A percentile compares a stretch with the other conserved stretches of the same genome.
Conservation (phyloP, 2,329 filamentous ascomycete genomes). For the Phoma sp. region DNA sequence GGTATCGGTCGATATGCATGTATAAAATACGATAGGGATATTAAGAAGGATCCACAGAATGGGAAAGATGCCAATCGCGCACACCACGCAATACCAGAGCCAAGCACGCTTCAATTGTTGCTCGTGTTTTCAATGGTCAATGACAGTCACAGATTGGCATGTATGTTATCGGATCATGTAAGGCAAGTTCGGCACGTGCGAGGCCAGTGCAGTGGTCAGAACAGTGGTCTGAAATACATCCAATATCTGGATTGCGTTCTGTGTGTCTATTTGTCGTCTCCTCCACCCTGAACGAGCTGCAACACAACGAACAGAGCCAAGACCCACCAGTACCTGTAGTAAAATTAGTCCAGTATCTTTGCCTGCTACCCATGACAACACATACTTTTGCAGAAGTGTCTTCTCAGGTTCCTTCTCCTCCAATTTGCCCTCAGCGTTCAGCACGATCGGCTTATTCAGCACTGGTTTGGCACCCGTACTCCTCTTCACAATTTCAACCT, state of each 20-base stretch:
- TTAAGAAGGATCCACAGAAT: no score
- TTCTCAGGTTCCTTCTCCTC: conserved; percentile 55
- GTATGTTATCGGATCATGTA: neutral
- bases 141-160: neutral
- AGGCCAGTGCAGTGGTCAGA: neutral
- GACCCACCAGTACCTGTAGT: conserved; percentile 57
- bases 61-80: no score
- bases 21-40: no score
- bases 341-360: conserved; percentile 18
- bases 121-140: no score
- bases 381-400: conserved; percentile 59
- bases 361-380: conserved; percentile 7
- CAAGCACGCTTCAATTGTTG: no score
- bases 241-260: no score
- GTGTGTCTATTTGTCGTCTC: conserved; percentile 24
- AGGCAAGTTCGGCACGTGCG: neutral
- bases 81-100: no score
- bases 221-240: neutral
- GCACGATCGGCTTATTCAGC: conserved; percentile 60
- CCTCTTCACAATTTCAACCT: conserved; percentile 50
- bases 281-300: conserved; percentile 53
- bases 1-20: no score
- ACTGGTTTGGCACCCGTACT: conserved; percentile 49
- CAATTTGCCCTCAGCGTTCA: conserved; percentile 62
- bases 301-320: conserved; percentile 55